Base-by-base conservation (phyloP, 257 asterid species). In the Nicotiana tabacum region DNA sequence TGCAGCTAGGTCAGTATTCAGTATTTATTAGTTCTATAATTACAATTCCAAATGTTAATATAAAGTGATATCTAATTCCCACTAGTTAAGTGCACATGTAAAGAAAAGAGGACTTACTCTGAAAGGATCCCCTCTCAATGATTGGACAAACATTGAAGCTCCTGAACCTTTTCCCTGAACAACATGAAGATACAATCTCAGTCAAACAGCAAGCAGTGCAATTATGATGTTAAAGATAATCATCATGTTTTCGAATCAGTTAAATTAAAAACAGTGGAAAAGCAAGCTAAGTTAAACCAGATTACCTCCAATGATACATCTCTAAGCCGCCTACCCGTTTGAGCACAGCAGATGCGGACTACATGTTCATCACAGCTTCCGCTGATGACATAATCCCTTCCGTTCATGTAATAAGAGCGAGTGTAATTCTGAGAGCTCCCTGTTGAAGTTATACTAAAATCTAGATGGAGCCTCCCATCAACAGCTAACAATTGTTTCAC, bases 301-400 rank as follows among this genome's bases (percentile, higher is more conserved):
- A 83, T 56, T 74, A 95, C 98, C 98, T 95, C 98, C 90, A 95
- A 87, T 24, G 96, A 84, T 67, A 95, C 87, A 84, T 95, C 98
- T 90, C 88, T 89, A 82, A 95, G 94, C 81, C 98, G 95, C 84
- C 98, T 92, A 86, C 98, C 98, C 6, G 98, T 92, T 81, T 88
- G 94, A 86, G 98, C 97, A 90, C 98, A 93, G 81, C 97, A 95
- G 83, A 95, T 88, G 56, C 96, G 95, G 78, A 95, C 97, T 46
- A 92, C 93, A 74, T 92, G 92, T 87, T 95, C 98, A 90, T 95
- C 98, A 87, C 98, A 95, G 83, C 98, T 95, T 88, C 98, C 98
- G 86, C 98, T 95, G 84, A 93, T 93, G 67, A 95, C 91, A 86
- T 95, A 95, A 89, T 95, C 98, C 87, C 93, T 90, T 77, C 98